Evolutionary conservation across 208 protist genomes (phyloP), one percentile per base, ranked within the genome.

Genomic region (Wallacemonas rigidus): DNA sequence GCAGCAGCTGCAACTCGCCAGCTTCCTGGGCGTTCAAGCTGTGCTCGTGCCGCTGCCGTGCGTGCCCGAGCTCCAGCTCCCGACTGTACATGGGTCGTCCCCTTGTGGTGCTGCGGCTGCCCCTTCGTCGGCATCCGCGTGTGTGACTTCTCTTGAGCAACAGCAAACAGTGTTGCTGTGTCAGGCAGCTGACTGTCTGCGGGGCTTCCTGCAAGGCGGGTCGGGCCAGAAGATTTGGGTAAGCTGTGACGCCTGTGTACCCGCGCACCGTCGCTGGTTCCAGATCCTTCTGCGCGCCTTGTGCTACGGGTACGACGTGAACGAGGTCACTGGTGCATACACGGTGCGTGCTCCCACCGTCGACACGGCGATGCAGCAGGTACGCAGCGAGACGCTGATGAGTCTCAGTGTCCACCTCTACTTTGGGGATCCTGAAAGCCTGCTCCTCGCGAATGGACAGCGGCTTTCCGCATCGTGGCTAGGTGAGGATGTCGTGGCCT

Each of bases 401-500:
- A 69, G 64, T 5, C 47, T 65, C 40, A 48, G 60, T 17, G 60
- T 65, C 43, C 50, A 65, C 26, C 60, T 65, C 3, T 65, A 45
- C 60, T 65, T 44, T 4, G 43, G 60, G 12, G 2, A 65, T 41
- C 60, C 60, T 36, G 8, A 65, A 17, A 48, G 60, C 60, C 60
- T 65, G 3, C 60, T 65, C 60, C 17, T 5, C 4, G 12, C 7
- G 1, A 55, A 26, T n/a, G 54, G 53, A 5, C 54, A 56, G 54
- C 39, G 57, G 15, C 61, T 91, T n/a, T 78, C 87, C 39, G 83
- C 80, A 6, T 83, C 88, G 67, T 95, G 91, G 91, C 71, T 95
- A n/a, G 91, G 91, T 7, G 91, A 95, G 75, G 77, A 90, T 14
- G 82, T 93, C 39, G 79, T 82, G 4, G 82, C 75, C 43, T 95